These are phyloP conservation scores for Ascodesmis nigricans DNA, from an alignment of 495 filamentous ascomycete genomes.

Conservation along the genomic window DNA sequence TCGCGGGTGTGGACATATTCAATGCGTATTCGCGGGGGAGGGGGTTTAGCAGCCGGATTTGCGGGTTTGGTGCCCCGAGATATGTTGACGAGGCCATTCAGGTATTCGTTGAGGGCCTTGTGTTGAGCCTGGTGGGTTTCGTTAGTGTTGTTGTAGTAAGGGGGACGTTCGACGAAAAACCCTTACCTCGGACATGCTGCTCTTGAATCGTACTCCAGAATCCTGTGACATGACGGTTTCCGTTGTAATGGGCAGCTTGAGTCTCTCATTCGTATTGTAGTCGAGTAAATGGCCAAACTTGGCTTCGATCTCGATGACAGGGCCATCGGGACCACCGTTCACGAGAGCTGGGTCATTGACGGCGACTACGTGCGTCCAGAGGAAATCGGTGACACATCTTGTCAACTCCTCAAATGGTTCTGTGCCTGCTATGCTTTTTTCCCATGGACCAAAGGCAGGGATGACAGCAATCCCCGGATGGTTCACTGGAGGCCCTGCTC, in stretches of 20 bases:
- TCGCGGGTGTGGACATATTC: conserved; percentile 63
- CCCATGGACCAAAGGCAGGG: conserved; percentile 47
- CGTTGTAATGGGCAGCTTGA: conserved; percentile 38
- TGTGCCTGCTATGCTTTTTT: conserved; percentile 42
- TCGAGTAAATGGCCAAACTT: conserved; percentile 68
- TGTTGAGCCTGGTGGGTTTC: conserved; percentile 43
- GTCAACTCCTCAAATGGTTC: conserved; percentile 47
- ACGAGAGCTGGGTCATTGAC: conserved; percentile 31
- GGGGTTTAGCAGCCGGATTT: conserved; percentile 21
- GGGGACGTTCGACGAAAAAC: conserved; percentile 5
- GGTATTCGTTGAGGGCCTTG: conserved; percentile 48
- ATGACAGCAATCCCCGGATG: too few species aligned
- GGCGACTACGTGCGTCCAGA: conserved; percentile 44
- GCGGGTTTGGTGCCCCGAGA: conserved; percentile 1
- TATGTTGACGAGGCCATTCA: conserved; percentile 42
- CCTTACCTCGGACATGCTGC: conserved; percentile 69
- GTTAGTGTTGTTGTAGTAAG: conserved; percentile 2
- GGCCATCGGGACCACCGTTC: conserved; percentile 30
- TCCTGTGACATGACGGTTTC: conserved; percentile 41
- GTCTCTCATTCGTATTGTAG: conserved; percentile 40
- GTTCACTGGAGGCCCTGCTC: too few species aligned
- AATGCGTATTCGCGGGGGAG: conserved; percentile 40
- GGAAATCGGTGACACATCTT: conserved; percentile 47
- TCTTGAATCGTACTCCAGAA: conserved; percentile 40
- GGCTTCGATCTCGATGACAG: conserved; percentile 77